Base-by-base conservation (phyloP, 2,329 filamentous ascomycete genomes). In the Thelonectria olida region DNA sequence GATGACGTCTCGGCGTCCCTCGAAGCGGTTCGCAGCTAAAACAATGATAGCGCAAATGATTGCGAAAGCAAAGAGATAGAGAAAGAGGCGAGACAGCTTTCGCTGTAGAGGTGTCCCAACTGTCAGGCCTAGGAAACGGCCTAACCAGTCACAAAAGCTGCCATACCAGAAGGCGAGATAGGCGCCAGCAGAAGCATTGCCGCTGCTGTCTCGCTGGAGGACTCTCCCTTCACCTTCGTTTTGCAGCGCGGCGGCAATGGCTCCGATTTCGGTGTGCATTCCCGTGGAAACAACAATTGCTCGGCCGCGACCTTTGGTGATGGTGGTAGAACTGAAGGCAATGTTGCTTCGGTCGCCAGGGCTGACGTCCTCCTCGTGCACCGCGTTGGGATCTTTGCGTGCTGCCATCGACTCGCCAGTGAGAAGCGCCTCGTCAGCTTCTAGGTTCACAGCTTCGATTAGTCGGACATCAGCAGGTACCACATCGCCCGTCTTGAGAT, bases 11-110 rank as follows among this genome's bases (percentile, higher is more conserved):
- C 82, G 80, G 27, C 80, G 76, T 38, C 76, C 74, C n/a, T 79
- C 75, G 72, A 87, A 88, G 1, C 81, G 68, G 75, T 90, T 91
- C 54, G 89, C 86, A 6, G 81, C 89, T 45, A 91, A 82, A 38
- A 91, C 89, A 67, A 92, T 86, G 65, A 92, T 85, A 8, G 89
- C 88, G 63, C 89, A 90, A 23, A 92, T 69, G 13, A 92, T 84
- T 2, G 90, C 90, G 53, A 90, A 84, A 31, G 80, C 82, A 70
- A 92, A 91, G 2, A 92, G 83, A 2, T 90, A 74, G n/a, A 91
- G 80, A 23, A 89, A 90, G 50, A 92, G 82, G 72, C 86, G 86
- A 47, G 88, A 90, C n/a, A 92, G 80, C 70, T 90, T 91, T 67
- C 85, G 84, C 74, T 91, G 88, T 17, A 92, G 80, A 3, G 90